Evolutionary conservation across 2,329 filamentous ascomycete genomes (phyloP), one percentile per base, ranked within the genome.

Genomic region (Colletotrichum coccodes): DNA sequence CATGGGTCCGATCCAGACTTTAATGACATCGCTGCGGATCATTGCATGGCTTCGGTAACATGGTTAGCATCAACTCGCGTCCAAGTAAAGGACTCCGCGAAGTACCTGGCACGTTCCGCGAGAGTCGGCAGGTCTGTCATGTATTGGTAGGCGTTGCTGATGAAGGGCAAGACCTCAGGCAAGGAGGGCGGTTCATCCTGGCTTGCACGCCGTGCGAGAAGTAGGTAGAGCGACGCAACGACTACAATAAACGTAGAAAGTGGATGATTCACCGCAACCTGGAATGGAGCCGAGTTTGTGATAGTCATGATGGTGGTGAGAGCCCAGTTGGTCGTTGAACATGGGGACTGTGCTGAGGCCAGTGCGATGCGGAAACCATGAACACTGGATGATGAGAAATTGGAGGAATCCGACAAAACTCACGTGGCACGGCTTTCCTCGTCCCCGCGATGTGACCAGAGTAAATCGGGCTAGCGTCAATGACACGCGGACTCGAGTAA

Each of bases 111-210:
- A 4, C 71, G 69, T 2, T 56, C 34, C 56, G 72, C 50, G 14
- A 75, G 71, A 1, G 12, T 44, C 11, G 49, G 30, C 4, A 60
- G 60, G 46, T 73, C 34, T 18, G 64, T 62, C 61, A 72, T 64
- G 40, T 68, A 75, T 7, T 72, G 70, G 34, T 61, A 64, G 0
- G 71, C 70, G 28, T 74, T 74, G 38, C 30, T 65, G 16, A 75
- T 21, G 52, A 69, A 71, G 0, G 72, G 73, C 28, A 75, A 52
- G 4, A 64, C 23, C 14, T 73, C 73, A 3, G 61, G 38, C 6
- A 71, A 36, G 1, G 44, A 49, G 8, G 69, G 69, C 0, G 69
- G 69, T 3, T 56, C 65, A 65, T 67, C 56, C 12, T 36, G 28
- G 7, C 30, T 18, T 36, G 47, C 5, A 11, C 3, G 28, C 2